Evolutionary conservation across 495 filamentous ascomycete genomes (phyloP), one percentile per base, ranked within the genome.

Genomic region (Aspergillus cavernicola): DNA sequence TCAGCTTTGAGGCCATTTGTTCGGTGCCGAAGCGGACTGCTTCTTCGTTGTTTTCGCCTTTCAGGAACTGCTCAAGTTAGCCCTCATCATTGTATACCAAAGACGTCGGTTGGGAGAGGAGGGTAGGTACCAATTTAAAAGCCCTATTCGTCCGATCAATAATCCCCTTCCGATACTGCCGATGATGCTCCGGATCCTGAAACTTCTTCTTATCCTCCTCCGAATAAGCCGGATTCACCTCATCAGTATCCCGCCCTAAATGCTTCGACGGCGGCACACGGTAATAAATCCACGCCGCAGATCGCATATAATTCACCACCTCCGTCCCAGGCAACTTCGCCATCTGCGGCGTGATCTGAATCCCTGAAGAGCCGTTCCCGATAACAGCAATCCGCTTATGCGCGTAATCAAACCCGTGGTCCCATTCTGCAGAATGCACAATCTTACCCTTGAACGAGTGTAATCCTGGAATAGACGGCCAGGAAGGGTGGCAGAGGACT

Each of bases 311-410:
- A 36, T 60, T 68, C 20, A 52, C 41, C 20, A 36, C 51, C 7
- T 36, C 15, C 29, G 16, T 20, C 15, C 38, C 38, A 12, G 15
- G 19, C 1, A 66, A 26, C 29, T 63, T 57, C 11, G 32, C 29
- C 26, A 88, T 74, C 29, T 76, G 71, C 0, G 83, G 80, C 2
- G 84, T 67, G 10, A 86, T 70, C 57, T 87, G 83, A n/a, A 71
- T 63, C 1, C 63, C 68, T 10, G 70, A 75, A 8, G 66, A 69
- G 28, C 78, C 78, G 63, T 51, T 72, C 23, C 80, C 80, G 39
- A 84, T 73, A 4, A 82, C 58, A 5, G 74, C 77, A 24, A 84
- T 71, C 0, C 57, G 63, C 55, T 82, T 83, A 15, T 70, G 68
- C 7, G 58, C 58, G 13, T 76, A 73, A 40, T 79, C 69, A 22